Evolutionary conservation across 495 filamentous ascomycete genomes (phyloP), one percentile per base, ranked within the genome.

Genomic region (Podospora didyma): DNA sequence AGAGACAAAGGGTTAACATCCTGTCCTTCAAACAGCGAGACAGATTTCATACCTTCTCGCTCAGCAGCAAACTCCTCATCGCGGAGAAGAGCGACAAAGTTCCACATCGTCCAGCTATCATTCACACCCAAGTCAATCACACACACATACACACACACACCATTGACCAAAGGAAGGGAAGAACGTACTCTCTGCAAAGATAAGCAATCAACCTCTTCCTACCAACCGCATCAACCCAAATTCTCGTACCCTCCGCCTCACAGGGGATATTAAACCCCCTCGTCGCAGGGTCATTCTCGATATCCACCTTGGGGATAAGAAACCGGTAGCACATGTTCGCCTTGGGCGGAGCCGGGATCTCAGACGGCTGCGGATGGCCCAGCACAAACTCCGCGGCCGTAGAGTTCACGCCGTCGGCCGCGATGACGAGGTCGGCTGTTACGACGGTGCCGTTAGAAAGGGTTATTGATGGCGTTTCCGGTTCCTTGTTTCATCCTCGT

Each of bases 391-490:
- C 51, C 6, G 58, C 61, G 4, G 67, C 52, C 6, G 63, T 57
- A 1, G 75, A 70, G 51, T 81, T 75, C 34, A 80, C 61, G 0
- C 81, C 81, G 63, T 80, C 78, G 7, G 78, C 78, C 11, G 67
- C 69, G 14, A 83, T 60, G 53, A 80, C 64, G 6, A 84, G 54
- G 56, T 82, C 79, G 0, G 60, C 72, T 53, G 42, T 46, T 47
- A 63, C 60, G 60, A 54, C 56, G 14, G 46, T 59, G 1, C 71
- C 70, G 49, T 76, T 71, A n/a, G 68, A 63, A 0, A 79, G 65
- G 3, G 60, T 56, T 3, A 80, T 64, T 1, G 56, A 66, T 11
- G 75, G 76, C 7, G 54, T 58, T 42, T 75, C 70, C 5, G 68
- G 52, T 34, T 55, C 16, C 58, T n/a, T 62, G 51, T 75, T 62